Conservation (phyloP, 1,139 yeast genomes). For the Candida sp. region DNA sequence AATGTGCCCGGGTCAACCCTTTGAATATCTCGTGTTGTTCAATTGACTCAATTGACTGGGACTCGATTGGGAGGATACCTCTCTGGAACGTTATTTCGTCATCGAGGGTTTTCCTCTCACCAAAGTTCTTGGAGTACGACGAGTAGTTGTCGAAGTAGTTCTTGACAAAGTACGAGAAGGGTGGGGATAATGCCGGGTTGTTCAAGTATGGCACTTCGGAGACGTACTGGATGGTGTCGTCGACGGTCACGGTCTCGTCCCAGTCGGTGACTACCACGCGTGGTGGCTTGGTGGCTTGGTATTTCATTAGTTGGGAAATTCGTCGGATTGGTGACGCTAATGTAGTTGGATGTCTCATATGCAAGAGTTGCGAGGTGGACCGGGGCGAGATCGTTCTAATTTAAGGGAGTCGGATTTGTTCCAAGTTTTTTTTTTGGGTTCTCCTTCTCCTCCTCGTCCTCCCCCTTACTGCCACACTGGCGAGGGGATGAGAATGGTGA, state of each 20-base stretch:
- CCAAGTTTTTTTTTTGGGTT: neutral
- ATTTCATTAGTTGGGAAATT: neutral
- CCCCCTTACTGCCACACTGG: no score
- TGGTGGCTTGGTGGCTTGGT: slow-evolving; percentile 5
- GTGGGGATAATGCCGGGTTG: slow-evolving; percentile 39
- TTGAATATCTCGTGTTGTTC: slow-evolving; percentile 44
- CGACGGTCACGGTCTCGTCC: slow-evolving; percentile 70
- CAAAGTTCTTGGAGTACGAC: slow-evolving; percentile 23
- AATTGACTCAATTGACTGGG: slow-evolving; percentile 52
- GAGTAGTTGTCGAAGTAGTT: slow-evolving; percentile 46
- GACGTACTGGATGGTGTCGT: slow-evolving; percentile 59
- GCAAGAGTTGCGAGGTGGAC: no score
- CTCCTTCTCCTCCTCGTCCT: neutral
- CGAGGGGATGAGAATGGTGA: no score
- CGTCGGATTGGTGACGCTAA: neutral
- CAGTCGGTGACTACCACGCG: slow-evolving; percentile 55
- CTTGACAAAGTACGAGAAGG: slow-evolving; percentile 49
- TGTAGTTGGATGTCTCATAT: neutral
- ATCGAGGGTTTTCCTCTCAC: slow-evolving; percentile 19
- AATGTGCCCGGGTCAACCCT: slow-evolving; percentile 37
- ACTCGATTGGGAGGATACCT: slow-evolving; percentile 51
- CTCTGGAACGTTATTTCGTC: slow-evolving; percentile 50
- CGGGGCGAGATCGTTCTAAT: no score
- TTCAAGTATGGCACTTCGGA: slow-evolving; percentile 53
- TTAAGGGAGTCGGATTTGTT: no score